Base-by-base conservation (phyloP, 1,284 basidiomycete species). In the Cystobasidium pallidum region DNA sequence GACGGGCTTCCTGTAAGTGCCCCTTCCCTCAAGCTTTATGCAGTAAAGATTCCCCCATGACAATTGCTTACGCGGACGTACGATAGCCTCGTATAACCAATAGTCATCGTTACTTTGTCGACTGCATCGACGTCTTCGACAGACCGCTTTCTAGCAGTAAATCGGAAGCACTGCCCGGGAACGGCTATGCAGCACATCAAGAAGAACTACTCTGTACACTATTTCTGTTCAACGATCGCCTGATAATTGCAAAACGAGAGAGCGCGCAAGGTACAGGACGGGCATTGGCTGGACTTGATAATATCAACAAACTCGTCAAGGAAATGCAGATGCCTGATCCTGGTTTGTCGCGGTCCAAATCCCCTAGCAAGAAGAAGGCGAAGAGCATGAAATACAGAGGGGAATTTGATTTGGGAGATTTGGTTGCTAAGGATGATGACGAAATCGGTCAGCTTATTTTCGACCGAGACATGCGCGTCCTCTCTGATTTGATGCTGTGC, bases 71-170 rank as follows among this genome's bases (percentile, higher is more conserved):
- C 24, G 1, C 17, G 1, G 6, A 45, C 51, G 26, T 19, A 30
- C 34, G 1, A 6, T 70, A 83, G 81, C 88, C 92, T 0, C 87
- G 87, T 26, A 81, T 97, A 19, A 89, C 93, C 80, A 93, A 90
- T 28, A 91, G 90, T 78, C 90, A 89, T 59, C 87, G 95, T 66
- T 87, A 88, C 74, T 95, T 92, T 79, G 87, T 99, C 73, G 94
- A 94, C 80, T 93, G 90, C 73, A 89, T 99, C 77, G 96, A 99
- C 79, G 92, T 94, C 1, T 91, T 95, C 76, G 96, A 99, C 78
- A 80, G 89, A 26, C 77, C 76, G 0, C 11, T 67, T 1, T 80
- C 88, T 26, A 80, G 83, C 13, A 89, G 90, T 72, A 79, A 21
- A 51, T 28, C 64, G 24, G 30, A 63, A 15, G 13, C 26, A 36